phyloP scores from a whole-genome alignment of 495 filamentous ascomycete species.

The Glutinoglossum americanum region DNA sequence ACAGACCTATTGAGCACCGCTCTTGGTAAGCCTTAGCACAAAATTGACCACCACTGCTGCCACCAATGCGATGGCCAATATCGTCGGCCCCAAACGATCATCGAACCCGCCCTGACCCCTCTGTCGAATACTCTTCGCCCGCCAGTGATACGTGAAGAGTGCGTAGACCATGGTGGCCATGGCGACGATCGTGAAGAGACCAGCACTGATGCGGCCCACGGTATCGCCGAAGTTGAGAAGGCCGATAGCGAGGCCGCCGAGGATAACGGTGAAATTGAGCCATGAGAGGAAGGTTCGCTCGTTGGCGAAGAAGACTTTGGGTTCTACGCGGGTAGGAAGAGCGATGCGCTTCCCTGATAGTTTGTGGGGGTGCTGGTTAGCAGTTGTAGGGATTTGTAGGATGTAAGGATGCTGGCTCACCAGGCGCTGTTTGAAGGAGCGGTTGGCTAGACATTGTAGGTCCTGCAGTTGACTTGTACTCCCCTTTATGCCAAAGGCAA shows the following conservation, averaged over 20 bases:
- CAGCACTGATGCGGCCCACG: slow-evolving; percentile 76
- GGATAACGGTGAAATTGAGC: slow-evolving; percentile 98
- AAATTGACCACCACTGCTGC: slow-evolving; percentile 87
- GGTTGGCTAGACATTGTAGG: slow-evolving; percentile 91
- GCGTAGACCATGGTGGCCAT: slow-evolving; percentile 94
- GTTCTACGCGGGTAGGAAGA: slow-evolving; percentile 91
- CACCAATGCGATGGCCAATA: slow-evolving; percentile 65
- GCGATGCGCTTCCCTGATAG: slow-evolving; percentile 86
- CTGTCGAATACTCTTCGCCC: slow-evolving; percentile 76
- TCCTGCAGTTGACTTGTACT: no score
- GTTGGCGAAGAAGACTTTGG: slow-evolving; percentile 99
- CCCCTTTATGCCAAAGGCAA: no score
- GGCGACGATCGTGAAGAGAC: slow-evolving; percentile 81
- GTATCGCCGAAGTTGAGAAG: slow-evolving; percentile 96
- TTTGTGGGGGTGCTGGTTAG: background rate
- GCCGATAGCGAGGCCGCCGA: slow-evolving; percentile 84
- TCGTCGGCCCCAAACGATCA: slow-evolving; percentile 78
- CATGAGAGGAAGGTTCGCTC: slow-evolving; percentile 97
- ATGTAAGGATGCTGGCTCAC: slow-evolving; percentile 26
- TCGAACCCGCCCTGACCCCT: slow-evolving; percentile 90
- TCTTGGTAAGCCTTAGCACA: slow-evolving; percentile 46
- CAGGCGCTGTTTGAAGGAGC: slow-evolving; percentile 73
- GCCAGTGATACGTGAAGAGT: slow-evolving; percentile 87
- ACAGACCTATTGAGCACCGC: background rate
- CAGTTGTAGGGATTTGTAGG: background rate